phyloP scores from a whole-genome alignment of 192 early-diverging fungal species.

The Dissophora globulifera region DNA sequence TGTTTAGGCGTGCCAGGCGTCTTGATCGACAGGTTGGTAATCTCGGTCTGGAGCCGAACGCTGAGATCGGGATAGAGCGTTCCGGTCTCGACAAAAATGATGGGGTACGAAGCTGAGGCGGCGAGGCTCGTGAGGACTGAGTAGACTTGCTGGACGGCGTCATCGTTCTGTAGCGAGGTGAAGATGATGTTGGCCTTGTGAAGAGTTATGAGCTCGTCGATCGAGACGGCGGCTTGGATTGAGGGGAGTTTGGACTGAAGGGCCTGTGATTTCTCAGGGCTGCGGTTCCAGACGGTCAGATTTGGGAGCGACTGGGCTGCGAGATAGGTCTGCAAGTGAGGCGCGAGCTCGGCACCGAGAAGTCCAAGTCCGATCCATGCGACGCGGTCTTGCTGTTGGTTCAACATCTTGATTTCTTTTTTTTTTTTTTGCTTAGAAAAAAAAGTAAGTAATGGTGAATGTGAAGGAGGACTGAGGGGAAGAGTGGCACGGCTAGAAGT shows the following conservation, averaged over 20 bases:
- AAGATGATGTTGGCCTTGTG: slow-evolving; percentile 63
- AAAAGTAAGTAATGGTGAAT: background rate
- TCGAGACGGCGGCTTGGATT: slow-evolving; percentile 32
- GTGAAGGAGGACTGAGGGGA: no score
- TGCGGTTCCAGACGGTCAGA: slow-evolving; percentile 15
- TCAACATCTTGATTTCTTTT: background rate
- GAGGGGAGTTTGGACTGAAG: slow-evolving; percentile 16
- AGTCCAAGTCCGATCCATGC: slow-evolving; percentile 22
- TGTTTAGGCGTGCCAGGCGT: slow-evolving; percentile 13
- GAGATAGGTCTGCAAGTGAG: slow-evolving; percentile 18
- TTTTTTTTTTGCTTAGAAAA: background rate
- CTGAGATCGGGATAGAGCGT: slow-evolving; percentile 62
- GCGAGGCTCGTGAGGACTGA: slow-evolving; percentile 4
- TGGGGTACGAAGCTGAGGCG: background rate
- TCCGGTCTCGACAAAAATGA: slow-evolving; percentile 66
- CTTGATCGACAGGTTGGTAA: background rate
- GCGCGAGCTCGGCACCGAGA: slow-evolving; percentile 9
- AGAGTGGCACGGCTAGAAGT: no score
- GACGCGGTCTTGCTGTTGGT: background rate
- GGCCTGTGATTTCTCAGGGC: background rate
- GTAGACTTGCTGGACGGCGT: slow-evolving; percentile 57
- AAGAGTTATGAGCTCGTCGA: slow-evolving; percentile 43
- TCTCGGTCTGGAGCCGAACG: slow-evolving; percentile 15
- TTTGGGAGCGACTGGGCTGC: slow-evolving; percentile 1
- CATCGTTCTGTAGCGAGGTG: slow-evolving; percentile 66